Evolutionary conservation across 129 eudicot species (phyloP).

Genomic region (Sambucus nigra): DNA sequence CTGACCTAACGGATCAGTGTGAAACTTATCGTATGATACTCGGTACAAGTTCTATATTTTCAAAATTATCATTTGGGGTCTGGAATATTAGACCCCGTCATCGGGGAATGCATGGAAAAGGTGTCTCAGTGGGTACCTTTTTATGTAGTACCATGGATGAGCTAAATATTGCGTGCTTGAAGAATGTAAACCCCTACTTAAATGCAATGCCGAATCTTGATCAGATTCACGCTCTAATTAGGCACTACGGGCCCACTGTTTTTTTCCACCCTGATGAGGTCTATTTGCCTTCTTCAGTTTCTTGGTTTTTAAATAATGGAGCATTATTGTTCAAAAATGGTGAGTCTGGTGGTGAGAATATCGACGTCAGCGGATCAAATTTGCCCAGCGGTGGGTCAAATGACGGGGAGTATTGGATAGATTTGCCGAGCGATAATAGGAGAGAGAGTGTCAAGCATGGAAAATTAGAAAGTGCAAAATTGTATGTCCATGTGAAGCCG

Average conservation of each 20-base stretch:
- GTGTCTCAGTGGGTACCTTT: slow-evolving; percentile 69
- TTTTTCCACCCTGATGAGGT: slow-evolving; percentile 77
- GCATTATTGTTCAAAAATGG: slow-evolving; percentile 46
- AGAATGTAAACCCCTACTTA: slow-evolving; percentile 35
- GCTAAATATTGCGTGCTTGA: slow-evolving; percentile 49
- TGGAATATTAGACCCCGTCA: slow-evolving; percentile 68
- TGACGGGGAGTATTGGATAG: slow-evolving; percentile 75
- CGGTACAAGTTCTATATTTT: slow-evolving; percentile 21
- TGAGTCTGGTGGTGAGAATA: slow-evolving; percentile 34
- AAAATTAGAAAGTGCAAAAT: slow-evolving; percentile 57
- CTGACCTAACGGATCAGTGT: slow-evolving; percentile 65
- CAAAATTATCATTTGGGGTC: slow-evolving; percentile 32
- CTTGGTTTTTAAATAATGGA: slow-evolving; percentile 80
- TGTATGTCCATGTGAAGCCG: slow-evolving; percentile 79
- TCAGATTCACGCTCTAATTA: slow-evolving; percentile 68
- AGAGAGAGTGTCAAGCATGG: slow-evolving; percentile 53
- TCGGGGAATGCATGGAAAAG: slow-evolving; percentile 67
- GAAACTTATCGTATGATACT: slow-evolving; percentile 34
- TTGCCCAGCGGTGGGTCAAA: slow-evolving; percentile 71
- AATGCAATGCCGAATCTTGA: slow-evolving; percentile 79
- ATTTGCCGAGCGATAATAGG: slow-evolving; percentile 48
- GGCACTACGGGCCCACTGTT: slow-evolving; percentile 76
- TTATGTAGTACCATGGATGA: slow-evolving; percentile 55
- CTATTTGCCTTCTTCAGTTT: slow-evolving; percentile 80
- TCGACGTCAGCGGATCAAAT: slow-evolving; percentile 61